These are phyloP conservation scores for Citrullus colocynthis DNA, from an alignment of 306 rosid species.

Conservation along the genomic window DNA sequence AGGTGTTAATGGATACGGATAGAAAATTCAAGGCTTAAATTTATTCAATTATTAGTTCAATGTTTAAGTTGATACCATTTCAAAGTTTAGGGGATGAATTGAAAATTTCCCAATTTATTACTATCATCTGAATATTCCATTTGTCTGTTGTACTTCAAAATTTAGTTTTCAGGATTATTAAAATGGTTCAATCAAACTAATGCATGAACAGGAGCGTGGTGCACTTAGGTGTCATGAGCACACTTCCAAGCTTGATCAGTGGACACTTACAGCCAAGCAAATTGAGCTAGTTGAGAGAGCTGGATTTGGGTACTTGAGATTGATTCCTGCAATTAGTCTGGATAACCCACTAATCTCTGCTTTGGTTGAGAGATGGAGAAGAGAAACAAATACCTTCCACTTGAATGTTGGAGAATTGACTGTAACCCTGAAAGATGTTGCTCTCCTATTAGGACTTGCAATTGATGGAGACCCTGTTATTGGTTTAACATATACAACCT, in stretches of 20 bases:
- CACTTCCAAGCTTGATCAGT: constrained; percentile 94
- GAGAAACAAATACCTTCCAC: constrained; percentile 97
- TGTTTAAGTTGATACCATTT: too few species aligned
- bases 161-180: not conserved
- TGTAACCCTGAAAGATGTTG: constrained; percentile 82
- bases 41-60: too few species aligned
- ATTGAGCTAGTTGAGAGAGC: constrained; percentile 74
- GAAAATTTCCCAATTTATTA: not conserved
- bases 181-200: not conserved
- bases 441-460: constrained; percentile 79
- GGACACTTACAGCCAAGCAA: constrained; percentile 68
- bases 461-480: constrained; percentile 96
- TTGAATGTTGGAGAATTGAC: constrained; percentile 96
- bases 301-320: constrained; percentile 78
- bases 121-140: constrained; percentile 1
- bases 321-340: constrained; percentile 92
- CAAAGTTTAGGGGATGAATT: too few species aligned
- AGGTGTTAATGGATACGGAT: too few species aligned
- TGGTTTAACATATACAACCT: constrained; percentile 77
- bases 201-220: constrained; percentile 77
- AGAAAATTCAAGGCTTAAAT: too few species aligned
- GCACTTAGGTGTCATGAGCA: constrained; percentile 99
- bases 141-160: not conserved
- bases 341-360: constrained; percentile 98
- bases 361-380: constrained; percentile 96